These are phyloP conservation scores for Sclerotinia nivalis DNA, from an alignment of 2,329 filamentous ascomycete genomes.

Conservation along the genomic window DNA sequence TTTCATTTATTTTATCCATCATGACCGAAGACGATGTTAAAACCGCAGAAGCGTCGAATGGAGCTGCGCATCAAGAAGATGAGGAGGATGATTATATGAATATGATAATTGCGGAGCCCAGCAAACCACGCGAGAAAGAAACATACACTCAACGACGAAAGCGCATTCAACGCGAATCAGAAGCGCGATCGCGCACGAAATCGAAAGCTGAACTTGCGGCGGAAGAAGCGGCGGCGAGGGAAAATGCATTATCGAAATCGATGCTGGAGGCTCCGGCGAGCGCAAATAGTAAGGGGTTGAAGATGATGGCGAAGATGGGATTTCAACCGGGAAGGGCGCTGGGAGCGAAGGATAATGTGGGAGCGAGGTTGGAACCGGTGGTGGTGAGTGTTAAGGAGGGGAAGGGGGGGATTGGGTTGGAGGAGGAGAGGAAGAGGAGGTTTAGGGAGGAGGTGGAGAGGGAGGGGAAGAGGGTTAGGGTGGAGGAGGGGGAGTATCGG, in stretches of 20 bases:
- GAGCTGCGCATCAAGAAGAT: constrained; percentile 25
- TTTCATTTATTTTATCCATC: neutral
- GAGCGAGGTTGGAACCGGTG: constrained; percentile 66
- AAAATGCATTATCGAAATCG: constrained; percentile 74
- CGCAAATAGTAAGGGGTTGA: constrained; percentile 78
- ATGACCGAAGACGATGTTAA: neutral
- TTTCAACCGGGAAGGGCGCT: constrained; percentile 76
- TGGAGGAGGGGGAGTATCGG: constrained; percentile 56
- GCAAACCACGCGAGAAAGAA: constrained; percentile 52
- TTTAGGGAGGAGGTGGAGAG: constrained; percentile 61
- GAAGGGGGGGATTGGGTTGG: constrained; percentile 79
- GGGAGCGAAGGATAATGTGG: constrained; percentile 58
- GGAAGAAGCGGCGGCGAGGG: constrained; percentile 69
- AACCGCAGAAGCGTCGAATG: neutral
- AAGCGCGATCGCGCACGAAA: constrained; percentile 66
- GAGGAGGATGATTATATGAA: constrained; percentile 93
- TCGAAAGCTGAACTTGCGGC: constrained; percentile 83
- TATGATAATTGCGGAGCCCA: constrained; percentile 79
- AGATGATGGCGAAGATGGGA: constrained; percentile 97
- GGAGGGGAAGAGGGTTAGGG: constrained; percentile 60
- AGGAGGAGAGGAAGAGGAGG: constrained; percentile 80
- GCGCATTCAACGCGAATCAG: constrained; percentile 57
- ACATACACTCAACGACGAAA: constrained; percentile 59
- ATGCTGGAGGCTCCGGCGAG: constrained; percentile 59
- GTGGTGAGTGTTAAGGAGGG: constrained; percentile 75